Base-by-base conservation (phyloP, 2,329 filamentous ascomycete species). In the Sarocladium strictum region DNA sequence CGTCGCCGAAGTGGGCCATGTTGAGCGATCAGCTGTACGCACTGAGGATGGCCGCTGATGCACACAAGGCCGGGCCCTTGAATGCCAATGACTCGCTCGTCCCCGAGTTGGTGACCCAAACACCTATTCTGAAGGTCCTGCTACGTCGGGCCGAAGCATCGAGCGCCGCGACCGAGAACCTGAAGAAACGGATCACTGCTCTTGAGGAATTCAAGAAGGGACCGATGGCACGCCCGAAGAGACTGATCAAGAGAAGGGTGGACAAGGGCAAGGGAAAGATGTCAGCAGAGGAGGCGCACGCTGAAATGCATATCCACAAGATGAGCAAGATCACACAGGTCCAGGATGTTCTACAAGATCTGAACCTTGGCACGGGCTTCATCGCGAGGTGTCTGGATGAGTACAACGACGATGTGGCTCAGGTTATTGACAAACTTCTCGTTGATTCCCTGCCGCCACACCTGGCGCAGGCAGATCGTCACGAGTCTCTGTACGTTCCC, bases 271-370 rank as follows among this genome's bases (percentile, higher is more conserved):
- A 90, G 65, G 75, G 71, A 2, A 66, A 69, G 12, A 71, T 69
- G 55, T 64, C 68, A 3, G 64, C 63, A 4, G 65, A 69, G 7
- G 72, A 77, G 5, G 59, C 64, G 6, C 63, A 70, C 5, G 69
- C 67, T 2, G 75, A 80, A 41, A 74, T 92, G 32, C 89, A 94
- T 63, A 73, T 93, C 21, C 90, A 96, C 68, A 85, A 79, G 40
- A 87, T 95, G 82, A 92, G 87, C 62, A 82, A 93, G 50, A 84
- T 97, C 53, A 87, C 87, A 0, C 90, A 95, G 67, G 79, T 99
- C n/a, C 91, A 96, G 65, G 93, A 99, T 65, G 76, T 97, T 0
- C 97, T 97, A 64, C 90, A 93, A 0, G 84, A 96, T 58, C 75
- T 97, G 11, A 91, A 92, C 5, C 75, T 97, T 10, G 91, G 92